Base-by-base conservation (phyloP, 164 flowering plant species). In the Protea cynaroides region DNA sequence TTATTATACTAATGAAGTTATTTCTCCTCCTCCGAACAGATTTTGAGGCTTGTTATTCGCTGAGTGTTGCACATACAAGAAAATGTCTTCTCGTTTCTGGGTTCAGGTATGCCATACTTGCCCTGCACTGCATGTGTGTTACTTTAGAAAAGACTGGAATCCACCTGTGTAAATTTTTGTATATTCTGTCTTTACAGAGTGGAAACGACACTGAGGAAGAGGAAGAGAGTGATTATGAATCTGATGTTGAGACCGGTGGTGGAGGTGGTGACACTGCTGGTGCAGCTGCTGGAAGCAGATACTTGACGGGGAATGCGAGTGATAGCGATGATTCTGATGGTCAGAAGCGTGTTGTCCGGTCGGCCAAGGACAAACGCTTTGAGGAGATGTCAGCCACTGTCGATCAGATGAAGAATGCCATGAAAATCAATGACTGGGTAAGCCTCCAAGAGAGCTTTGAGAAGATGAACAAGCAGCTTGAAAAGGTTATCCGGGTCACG, bases 361-460 rank as follows among this genome's bases (percentile, higher is more conserved):
- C 97, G 2, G 91, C 87, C 0, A 93, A 90, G 63, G 96, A 88
- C 62, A 92, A 89, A 78, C 76, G 95, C 0, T 88, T 83, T 68
- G 90, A 86, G 62, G 98, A 90, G 74, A 74, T 88, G 91, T 36
- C 71, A 1, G 66, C 84, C 5, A 85, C 96, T 0, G 78, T 89
- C 22, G 95, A 87, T 18, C 96, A 90, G 81, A 83, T 91, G 86
- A 84, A 84, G 73, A 94, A 89, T 76, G 93, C 87, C 0, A 86
- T 87, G 84, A 94, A 91, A 72, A 91, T 94, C 53, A 91, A 91
- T 74, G 97, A 94, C 56, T 94, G 97, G 97, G 97, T 94, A 11
- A 86, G 86, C 72, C 66, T 91, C 36, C 95, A 83, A 50, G 98
- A 94, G 69, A 77, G 78, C 63, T 91, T 87, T 74, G 96, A 94